Conservation (phyloP, 2,329 filamentous ascomycete genomes). For the Zymoseptoria pseudotritici region DNA sequence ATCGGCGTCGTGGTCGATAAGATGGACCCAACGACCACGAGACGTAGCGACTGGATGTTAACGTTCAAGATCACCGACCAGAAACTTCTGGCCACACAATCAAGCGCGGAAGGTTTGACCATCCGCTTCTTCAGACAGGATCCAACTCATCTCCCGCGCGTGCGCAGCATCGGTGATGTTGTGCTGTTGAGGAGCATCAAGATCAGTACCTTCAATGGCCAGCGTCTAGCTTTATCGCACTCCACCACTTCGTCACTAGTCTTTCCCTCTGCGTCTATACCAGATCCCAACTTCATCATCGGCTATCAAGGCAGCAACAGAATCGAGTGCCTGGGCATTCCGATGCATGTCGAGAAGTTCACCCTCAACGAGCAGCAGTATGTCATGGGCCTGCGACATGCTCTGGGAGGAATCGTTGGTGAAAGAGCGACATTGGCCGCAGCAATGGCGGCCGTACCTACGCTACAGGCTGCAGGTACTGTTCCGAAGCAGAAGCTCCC, state of each 20-base stretch:
- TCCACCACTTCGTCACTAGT: constrained; percentile 18
- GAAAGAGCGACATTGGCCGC: background rate
- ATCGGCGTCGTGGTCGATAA: constrained; percentile 66
- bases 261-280: constrained; percentile 22
- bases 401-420: background rate
- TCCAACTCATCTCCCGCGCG: constrained; percentile 28
- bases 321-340: constrained; percentile 13
- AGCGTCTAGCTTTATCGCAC: constrained; percentile 20
- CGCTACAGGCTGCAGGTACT: background rate
- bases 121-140: constrained; percentile 56
- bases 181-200: constrained; percentile 48
- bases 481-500: background rate
- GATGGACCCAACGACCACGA: constrained; percentile 46
- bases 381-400: constrained; percentile 25
- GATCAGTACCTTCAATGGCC: constrained; percentile 14
- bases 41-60: constrained; percentile 31
- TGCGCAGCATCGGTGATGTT: constrained; percentile 52
- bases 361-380: constrained; percentile 28
- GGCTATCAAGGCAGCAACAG: constrained; percentile 20
- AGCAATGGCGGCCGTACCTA: background rate
- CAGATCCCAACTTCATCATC: constrained; percentile 22
- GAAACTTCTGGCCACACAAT: constrained; percentile 9
- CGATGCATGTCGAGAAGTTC: constrained; percentile 11
- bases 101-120: constrained; percentile 17
- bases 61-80: constrained; percentile 36